phyloP scores from a whole-genome alignment of 78 protist species.

The Dictyostelium firmibasis region DNA sequence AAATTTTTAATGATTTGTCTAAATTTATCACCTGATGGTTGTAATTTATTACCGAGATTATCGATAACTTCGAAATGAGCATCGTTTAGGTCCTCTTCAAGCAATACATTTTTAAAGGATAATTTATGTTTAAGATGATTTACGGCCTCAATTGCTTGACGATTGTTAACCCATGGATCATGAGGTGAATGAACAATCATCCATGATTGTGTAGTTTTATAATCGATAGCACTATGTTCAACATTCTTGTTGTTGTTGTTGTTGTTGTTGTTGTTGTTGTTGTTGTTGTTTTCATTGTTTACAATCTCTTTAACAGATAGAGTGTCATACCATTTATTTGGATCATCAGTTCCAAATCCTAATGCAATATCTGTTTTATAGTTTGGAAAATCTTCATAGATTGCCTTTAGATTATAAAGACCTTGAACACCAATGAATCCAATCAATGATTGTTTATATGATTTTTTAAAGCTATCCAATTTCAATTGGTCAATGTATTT shows the following conservation, averaged over 20 bases:
- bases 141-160: neutral
- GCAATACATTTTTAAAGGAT: neutral
- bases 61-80: slow-evolving; percentile 48
- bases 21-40: neutral
- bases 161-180: slow-evolving; percentile 23
- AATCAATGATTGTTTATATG: neutral
- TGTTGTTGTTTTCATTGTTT: neutral
- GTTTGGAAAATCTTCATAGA: slow-evolving; percentile 22
- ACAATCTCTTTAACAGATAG: neutral
- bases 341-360: neutral
- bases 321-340: slow-evolving; percentile 12
- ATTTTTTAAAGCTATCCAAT: neutral
- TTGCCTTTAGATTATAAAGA: neutral
- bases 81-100: neutral
- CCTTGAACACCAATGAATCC: slow-evolving; percentile 59
- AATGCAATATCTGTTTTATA: neutral
- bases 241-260: neutral
- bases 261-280: neutral
- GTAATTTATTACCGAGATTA: neutral
- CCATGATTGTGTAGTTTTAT: neutral
- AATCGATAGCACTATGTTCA: neutral
- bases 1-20: neutral
- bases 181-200: slow-evolving; percentile 50
- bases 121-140: neutral
- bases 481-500: neutral